Evolutionary conservation across 2,329 filamentous ascomycete species (phyloP).

Genomic region (Malbranchea zuffiana): DNA sequence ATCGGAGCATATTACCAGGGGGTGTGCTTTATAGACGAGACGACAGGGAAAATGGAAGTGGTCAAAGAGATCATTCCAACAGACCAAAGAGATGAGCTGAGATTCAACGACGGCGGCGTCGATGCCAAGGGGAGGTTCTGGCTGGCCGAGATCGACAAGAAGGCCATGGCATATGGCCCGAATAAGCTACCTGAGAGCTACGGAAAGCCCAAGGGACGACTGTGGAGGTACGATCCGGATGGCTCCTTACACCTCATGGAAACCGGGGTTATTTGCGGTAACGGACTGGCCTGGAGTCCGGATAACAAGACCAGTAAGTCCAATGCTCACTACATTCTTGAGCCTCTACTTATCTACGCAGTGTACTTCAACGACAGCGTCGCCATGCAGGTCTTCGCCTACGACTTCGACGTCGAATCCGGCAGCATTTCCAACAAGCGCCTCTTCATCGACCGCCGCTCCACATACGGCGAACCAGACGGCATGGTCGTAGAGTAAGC

Average conservation of each 20-base stretch:
- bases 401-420: constrained; percentile 56
- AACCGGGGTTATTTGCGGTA: constrained; percentile 61
- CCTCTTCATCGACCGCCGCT: constrained; percentile 49
- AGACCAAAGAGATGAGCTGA: constrained; percentile 28
- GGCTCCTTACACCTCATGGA: constrained; percentile 49
- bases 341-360: constrained; percentile 27
- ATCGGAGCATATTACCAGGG: constrained; percentile 33
- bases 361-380: constrained; percentile 78
- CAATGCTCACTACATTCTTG: constrained; percentile 9
- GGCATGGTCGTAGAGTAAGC: constrained; percentile 32
- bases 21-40: constrained; percentile 29
- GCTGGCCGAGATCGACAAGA: constrained; percentile 43
- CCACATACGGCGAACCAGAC: constrained; percentile 26
- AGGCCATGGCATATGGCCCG: constrained; percentile 44
- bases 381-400: constrained; percentile 57
- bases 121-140: constrained; percentile 75
- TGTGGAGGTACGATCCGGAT: constrained; percentile 41
- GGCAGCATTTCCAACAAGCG: constrained; percentile 57
- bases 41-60: constrained; percentile 26
- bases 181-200: constrained; percentile 23
- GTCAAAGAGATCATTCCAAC: constrained; percentile 29
- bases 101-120: constrained; percentile 72
- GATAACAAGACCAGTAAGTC: constrained; percentile 48
- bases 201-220: constrained; percentile 19
- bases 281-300: constrained; percentile 70